These are phyloP conservation scores for Verticillium klebahnii DNA, from an alignment of 2,329 filamentous ascomycete species.

Conservation along the genomic window DNA sequence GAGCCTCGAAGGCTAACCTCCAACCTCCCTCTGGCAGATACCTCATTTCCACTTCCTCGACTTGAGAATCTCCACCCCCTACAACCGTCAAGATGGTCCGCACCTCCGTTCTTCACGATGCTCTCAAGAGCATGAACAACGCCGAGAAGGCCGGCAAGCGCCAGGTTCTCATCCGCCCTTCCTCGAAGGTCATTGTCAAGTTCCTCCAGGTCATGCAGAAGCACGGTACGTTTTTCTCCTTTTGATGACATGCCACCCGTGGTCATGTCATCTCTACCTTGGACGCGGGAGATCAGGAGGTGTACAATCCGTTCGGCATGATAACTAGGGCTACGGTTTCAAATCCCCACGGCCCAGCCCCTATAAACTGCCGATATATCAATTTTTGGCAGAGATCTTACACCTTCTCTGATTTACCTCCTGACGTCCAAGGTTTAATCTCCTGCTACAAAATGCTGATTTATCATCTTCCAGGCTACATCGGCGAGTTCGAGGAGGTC, in stretches of 20 bases:
- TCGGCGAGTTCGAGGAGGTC: conserved; percentile 99
- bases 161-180: conserved; percentile 96
- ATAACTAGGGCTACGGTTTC: conserved; percentile 99
- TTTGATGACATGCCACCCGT: not conserved
- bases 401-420: conserved; percentile 72
- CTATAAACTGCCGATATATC: conserved; percentile 99
- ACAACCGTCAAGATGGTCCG: conserved; percentile 88
- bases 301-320: conserved; percentile 69
- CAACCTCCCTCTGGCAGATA: conserved; percentile 46
- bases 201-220: conserved; percentile 99
- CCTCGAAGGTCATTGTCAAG: conserved; percentile 99
- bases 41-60: conserved; percentile 58
- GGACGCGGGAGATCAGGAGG: not conserved
- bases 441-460: conserved; percentile 76
- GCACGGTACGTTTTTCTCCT: conserved; percentile 69
- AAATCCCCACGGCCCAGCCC: conserved; percentile 80
- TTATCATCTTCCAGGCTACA: conserved; percentile 67
- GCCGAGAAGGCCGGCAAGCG: conserved; percentile 99
- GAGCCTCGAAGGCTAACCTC: conserved; percentile 60
- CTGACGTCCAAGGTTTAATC: conserved; percentile 93
- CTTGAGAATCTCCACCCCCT: conserved; percentile 72
- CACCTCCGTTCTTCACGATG: conserved; percentile 99
- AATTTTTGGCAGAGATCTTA: conserved; percentile 83
- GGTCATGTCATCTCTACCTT: not conserved
- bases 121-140: conserved; percentile 99